Conservation (phyloP, 2,329 filamentous ascomycete species). For the Zopfia rhizophila region DNA sequence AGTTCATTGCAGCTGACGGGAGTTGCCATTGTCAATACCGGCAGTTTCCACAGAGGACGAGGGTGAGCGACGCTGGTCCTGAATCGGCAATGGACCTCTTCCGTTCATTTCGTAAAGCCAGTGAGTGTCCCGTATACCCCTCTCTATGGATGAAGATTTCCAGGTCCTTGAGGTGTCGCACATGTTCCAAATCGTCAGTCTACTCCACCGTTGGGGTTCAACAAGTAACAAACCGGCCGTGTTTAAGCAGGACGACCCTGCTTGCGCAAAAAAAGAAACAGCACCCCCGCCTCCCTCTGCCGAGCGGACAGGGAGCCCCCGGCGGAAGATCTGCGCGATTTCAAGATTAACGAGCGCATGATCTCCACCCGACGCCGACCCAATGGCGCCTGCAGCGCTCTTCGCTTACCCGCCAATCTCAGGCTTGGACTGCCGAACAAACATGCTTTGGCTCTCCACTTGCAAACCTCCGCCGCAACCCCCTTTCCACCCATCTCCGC, state of each 20-base stretch:
- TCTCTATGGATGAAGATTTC: too few relatives aligned
- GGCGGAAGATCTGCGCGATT: constrained; percentile 37
- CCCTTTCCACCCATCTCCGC: constrained; percentile 24
- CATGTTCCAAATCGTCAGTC: constrained; percentile 1
- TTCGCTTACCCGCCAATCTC: constrained; percentile 41
- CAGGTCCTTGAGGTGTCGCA: constrained; percentile 3
- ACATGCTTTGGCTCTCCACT: constrained; percentile 27
- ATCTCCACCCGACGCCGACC: constrained; percentile 35
- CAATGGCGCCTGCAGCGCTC: constrained; percentile 35
- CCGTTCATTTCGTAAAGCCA: constrained; percentile 9
- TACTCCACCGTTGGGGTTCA: constrained; percentile 15
- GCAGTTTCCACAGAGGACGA: constrained; percentile 26
- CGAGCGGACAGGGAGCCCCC: constrained; percentile 34
- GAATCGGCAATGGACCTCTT: neutral
- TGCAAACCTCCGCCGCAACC: constrained; percentile 15
- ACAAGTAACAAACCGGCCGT: constrained; percentile 13
- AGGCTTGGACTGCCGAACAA: constrained; percentile 18
- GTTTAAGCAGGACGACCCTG: constrained; percentile 9
- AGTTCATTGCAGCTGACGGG: constrained; percentile 11
- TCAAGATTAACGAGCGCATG: constrained; percentile 49
- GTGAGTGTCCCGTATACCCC: neutral
- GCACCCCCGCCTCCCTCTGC: too few relatives aligned
- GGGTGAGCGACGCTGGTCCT: constrained; percentile 31
- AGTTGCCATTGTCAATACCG: constrained; percentile 26
- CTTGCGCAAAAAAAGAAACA: constrained; percentile 22